Percentiles rank a stretch among this genome's conserved stretches.
phyloP scores from a whole-genome alignment of 306 rosid genomes.

The Dryas drummondii region DNA sequence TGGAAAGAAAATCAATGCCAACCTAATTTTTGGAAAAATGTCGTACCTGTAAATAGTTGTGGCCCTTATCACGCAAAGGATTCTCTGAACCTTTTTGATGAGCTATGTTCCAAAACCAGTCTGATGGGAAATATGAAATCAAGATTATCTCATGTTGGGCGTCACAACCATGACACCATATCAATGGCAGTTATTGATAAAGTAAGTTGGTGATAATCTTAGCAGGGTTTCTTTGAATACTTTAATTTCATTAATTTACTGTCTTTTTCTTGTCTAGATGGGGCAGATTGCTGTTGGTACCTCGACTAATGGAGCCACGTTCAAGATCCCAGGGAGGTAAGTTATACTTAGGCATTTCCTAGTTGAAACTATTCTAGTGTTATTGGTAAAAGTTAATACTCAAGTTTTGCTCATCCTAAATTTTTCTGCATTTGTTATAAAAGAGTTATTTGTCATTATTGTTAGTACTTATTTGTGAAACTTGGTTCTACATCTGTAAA shows the following conservation, averaged over 20 bases:
- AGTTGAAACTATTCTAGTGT: background rate
- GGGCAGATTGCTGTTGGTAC: constrained; percentile 91
- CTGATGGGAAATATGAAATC: constrained; percentile 29
- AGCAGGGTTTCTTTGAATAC: background rate
- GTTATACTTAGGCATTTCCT: constrained; percentile 9
- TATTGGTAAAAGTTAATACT: background rate
- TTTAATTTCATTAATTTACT: constrained; percentile 1
- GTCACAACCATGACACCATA: constrained; percentile 83
- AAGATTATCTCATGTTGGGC: constrained; percentile 50
- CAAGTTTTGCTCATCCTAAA: background rate
- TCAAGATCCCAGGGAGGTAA: constrained; percentile 96
- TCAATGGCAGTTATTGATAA: constrained; percentile 90
- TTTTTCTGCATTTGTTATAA: no score
- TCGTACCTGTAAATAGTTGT: constrained; percentile 52
- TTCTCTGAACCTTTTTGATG: constrained; percentile 26
- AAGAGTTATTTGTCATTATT: background rate
- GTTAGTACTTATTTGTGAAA: background rate
- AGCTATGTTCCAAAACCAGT: constrained; percentile 37
- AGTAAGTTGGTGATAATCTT: constrained; percentile 38
- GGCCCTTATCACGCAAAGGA: constrained; percentile 69
- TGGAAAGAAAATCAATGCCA: constrained; percentile 79
- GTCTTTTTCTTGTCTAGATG: constrained; percentile 47
- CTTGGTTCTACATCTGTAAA: background rate
- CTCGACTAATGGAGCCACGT: constrained; percentile 92
- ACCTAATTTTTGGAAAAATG: constrained; percentile 84